phyloP scores from a whole-genome alignment of 148 eudicot genomes.

The Arctostaphylos glauca region DNA sequence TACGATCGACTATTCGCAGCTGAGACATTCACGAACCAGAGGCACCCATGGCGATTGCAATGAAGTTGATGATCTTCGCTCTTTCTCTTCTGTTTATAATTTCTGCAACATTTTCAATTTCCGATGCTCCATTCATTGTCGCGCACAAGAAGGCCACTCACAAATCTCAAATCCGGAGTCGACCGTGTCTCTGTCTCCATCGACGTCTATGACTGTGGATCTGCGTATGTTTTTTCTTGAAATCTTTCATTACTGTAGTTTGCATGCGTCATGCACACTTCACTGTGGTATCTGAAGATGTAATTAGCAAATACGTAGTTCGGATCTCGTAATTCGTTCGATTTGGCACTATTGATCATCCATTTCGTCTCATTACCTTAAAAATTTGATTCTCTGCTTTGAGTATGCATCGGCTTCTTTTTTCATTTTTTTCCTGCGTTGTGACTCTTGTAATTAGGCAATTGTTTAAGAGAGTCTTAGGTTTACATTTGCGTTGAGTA shows the following conservation, averaged over 20 bases:
- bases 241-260: background rate
- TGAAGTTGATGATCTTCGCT: background rate
- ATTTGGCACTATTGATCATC: background rate
- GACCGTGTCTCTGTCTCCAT: constrained; percentile 40
- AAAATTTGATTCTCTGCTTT: background rate
- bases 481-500: too few species aligned
- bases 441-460: too few species aligned
- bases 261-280: background rate
- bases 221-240: constrained; percentile 23
- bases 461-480: too few species aligned
- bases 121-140: constrained; percentile 41
- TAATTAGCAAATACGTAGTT: background rate
- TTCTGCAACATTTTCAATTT: constrained; percentile 24
- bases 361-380: background rate
- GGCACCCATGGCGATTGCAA: background rate
- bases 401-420: too few species aligned
- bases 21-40: too few species aligned
- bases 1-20: background rate
- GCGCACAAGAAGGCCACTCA: constrained; percentile 49
- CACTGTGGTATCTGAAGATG: constrained; percentile 2
- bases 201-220: constrained; percentile 46
- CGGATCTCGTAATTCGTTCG: background rate
- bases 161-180: constrained; percentile 32
- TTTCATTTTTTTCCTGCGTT: too few species aligned
- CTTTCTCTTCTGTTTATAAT: constrained; percentile 19